Evolutionary conservation across 208 protist genomes (phyloP), one percentile per base, ranked within the genome.

Genomic region (Perkinsela sp.): DNA sequence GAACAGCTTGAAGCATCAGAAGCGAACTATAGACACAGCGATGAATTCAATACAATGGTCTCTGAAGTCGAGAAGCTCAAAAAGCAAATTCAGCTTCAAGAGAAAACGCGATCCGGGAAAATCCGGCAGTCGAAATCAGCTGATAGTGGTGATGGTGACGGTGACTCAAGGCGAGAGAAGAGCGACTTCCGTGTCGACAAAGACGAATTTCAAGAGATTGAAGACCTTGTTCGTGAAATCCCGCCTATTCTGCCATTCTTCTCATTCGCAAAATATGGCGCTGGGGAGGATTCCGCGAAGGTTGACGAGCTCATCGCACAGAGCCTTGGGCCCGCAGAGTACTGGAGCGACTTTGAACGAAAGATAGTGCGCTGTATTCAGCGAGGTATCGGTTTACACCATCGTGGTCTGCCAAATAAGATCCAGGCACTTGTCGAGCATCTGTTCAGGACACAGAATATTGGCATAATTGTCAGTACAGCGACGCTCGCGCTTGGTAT

Each of bases 401-500:
- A 95, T 77, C 79, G 80, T 30, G 90, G 89, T 31, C 77, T 93
- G 15, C 83, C 85, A 67, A 83, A 83, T 67, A 83, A 85, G 70
- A 85, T 95, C 72, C 79, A 88, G 31, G 76, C 85, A 28, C 69
- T 80, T 66, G 91, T 94, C 68, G 93, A 96, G 71, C 74, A 80
- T 32, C 78, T 96, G 67, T 96, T 96, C 82, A 88, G 93, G 32
- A 72, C 76, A 0, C 77, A 81, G 0, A 74, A 90, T 72, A 83
- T 93, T 69, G 78, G 79, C n/a, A 83, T 96, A 40, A 85, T 96
- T 68, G 83, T 94, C 71, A 82, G 87, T 29, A 96, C 92, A 1
- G 84, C 83, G 70, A 93, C 90, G 32, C 80, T 97, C 31, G 89
- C 92, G n/a, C 78, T 96, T 6, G 92, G 93, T 70, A 83, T 97